Percentiles rank a stretch among this genome's conserved stretches.
phyloP scores from a whole-genome alignment of 352 stramenopile species.

The Globisporangium abappressorium region DNA sequence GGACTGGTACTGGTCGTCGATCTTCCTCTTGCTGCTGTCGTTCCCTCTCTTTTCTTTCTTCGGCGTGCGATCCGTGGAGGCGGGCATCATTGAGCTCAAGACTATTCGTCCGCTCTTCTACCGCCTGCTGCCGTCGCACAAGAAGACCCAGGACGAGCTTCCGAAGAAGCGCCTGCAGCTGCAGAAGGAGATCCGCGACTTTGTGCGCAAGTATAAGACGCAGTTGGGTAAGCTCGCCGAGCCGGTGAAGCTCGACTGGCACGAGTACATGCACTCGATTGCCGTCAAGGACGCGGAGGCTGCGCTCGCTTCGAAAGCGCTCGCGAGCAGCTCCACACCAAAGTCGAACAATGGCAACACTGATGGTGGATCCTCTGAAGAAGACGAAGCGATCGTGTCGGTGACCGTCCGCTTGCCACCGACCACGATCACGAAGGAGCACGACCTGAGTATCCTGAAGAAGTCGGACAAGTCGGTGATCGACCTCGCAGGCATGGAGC shows the following conservation, averaged over 20 bases:
- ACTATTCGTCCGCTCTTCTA: slow-evolving; percentile 82
- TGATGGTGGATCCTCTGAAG: slow-evolving; percentile 11
- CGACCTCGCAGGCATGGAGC: slow-evolving; percentile 59
- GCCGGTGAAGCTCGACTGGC: slow-evolving; percentile 77
- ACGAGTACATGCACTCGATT: slow-evolving; percentile 78
- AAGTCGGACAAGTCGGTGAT: slow-evolving; percentile 73
- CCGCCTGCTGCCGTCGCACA: slow-evolving; percentile 72
- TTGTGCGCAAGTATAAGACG: slow-evolving; percentile 71
- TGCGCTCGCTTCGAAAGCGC: slow-evolving; percentile 5
- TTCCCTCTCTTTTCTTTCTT: slow-evolving; percentile 90
- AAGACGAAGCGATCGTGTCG: slow-evolving; percentile 21
- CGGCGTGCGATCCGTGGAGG: slow-evolving; percentile 81
- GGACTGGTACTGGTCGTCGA: slow-evolving; percentile 86
- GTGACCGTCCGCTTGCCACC: slow-evolving; percentile 22
- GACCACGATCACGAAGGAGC: slow-evolving; percentile 70
- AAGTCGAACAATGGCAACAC: background rate
- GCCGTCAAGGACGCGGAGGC: slow-evolving; percentile 26
- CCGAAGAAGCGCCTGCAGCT: slow-evolving; percentile 57
- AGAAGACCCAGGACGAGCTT: slow-evolving; percentile 77
- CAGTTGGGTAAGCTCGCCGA: slow-evolving; percentile 66
- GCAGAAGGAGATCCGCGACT: slow-evolving; percentile 72
- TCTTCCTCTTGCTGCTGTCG: slow-evolving; percentile 70
- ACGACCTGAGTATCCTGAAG: slow-evolving; percentile 77
- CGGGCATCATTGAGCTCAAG: slow-evolving; percentile 87
- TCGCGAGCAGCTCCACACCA: background rate